Percentiles rank a stretch among this genome's conserved stretches.
phyloP scores from a whole-genome alignment of 2,329 filamentous ascomycete genomes.

The Penicillium sclerotigenum region DNA sequence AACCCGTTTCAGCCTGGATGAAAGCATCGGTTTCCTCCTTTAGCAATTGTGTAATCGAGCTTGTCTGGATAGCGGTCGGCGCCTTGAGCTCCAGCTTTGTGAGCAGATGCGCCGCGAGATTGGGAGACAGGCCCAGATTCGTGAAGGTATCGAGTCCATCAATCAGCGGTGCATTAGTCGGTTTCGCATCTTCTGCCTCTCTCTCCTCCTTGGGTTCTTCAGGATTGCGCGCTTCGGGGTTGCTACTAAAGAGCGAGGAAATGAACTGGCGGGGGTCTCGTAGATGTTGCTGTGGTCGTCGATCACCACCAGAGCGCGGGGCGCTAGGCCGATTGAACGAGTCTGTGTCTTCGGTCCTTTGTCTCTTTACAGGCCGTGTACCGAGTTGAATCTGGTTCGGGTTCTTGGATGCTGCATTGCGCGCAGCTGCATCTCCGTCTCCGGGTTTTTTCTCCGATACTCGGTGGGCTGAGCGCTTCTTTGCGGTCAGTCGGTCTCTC shows the following conservation, averaged over 20 bases:
- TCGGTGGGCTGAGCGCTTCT: constrained; percentile 58
- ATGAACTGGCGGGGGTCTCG: constrained; percentile 63
- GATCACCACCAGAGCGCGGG: constrained; percentile 11
- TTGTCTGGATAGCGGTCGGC: constrained; percentile 92
- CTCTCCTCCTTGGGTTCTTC: constrained; percentile 35
- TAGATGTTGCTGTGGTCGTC: constrained; percentile 29
- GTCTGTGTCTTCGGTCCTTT: constrained; percentile 39
- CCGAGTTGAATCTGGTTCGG: constrained; percentile 36
- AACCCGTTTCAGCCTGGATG: constrained; percentile 94
- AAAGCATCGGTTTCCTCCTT: constrained; percentile 85
- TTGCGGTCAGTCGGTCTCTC: constrained; percentile 81
- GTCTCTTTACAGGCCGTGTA: constrained; percentile 40
- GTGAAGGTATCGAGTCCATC: constrained; percentile 84
- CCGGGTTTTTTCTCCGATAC: constrained; percentile 9
- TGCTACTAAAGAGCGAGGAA: constrained; percentile 89
- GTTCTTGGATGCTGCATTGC: constrained; percentile 25
- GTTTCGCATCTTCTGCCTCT: constrained; percentile 52
- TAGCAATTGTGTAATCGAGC: constrained; percentile 75
- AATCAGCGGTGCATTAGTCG: constrained; percentile 86
- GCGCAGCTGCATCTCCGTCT: constrained; percentile 12
- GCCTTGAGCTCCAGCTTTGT: constrained; percentile 84
- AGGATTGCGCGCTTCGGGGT: constrained; percentile 68
- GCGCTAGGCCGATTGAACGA: constrained; percentile 17
- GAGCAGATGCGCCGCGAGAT: constrained; percentile 76
- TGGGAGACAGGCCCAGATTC: constrained; percentile 75